Evolutionary conservation across 2,329 filamentous ascomycete species (phyloP).

Genomic region (Trichophyton equinum): DNA sequence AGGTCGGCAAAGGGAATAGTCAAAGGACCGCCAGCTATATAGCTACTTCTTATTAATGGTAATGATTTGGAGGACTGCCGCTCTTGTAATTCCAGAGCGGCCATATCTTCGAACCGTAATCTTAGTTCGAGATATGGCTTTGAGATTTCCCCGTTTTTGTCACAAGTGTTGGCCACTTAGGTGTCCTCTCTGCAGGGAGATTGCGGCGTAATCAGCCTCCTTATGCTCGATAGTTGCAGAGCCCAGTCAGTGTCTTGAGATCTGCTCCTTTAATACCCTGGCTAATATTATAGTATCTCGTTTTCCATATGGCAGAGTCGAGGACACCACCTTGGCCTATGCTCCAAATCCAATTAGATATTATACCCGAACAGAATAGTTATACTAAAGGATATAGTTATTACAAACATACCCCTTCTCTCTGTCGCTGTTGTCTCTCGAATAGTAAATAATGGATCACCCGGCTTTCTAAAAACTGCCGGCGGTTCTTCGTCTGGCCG

Average conservation of each 20-base stretch:
- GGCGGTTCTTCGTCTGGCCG: not conserved
- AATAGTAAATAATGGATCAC: not conserved
- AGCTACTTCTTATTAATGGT: not conserved
- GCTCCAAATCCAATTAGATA: not conserved
- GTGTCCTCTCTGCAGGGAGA: constrained; percentile 1
- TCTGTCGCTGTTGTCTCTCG: not conserved
- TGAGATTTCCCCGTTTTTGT: not conserved
- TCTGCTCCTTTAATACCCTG: not conserved
- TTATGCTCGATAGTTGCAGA: not conserved
- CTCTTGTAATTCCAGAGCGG: not conserved
- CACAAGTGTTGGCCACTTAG: constrained; percentile 4
- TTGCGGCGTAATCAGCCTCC: constrained; percentile 2
- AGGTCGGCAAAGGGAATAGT: constrained; percentile 6
- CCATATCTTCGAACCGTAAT: not conserved
- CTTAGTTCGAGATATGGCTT: not conserved
- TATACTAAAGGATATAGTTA: not conserved
- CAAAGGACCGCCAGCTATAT: not conserved
- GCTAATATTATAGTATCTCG: not conserved
- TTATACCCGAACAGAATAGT: not conserved
- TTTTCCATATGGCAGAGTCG: not conserved
- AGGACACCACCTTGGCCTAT: constrained; percentile 3
- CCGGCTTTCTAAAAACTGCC: not conserved
- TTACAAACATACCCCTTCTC: not conserved
- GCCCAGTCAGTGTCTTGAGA: not conserved
- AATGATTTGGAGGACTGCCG: not conserved